These are phyloP conservation scores for Pseudozyma sp. DNA, from an alignment of 1,284 basidiomycete genomes.

Conservation along the genomic window DNA sequence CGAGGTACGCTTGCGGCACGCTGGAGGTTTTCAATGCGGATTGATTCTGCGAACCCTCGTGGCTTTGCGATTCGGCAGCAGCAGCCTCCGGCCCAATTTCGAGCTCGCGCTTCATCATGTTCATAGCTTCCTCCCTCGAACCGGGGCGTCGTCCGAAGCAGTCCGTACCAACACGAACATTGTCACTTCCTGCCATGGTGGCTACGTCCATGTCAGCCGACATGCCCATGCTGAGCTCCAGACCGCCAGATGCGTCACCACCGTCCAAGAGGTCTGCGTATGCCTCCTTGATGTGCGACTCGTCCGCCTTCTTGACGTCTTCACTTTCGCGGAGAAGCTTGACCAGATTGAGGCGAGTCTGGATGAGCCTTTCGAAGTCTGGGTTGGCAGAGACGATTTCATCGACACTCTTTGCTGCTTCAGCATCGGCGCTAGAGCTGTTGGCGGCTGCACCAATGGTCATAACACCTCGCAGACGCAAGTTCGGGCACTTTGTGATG, in stretches of 20 bases:
- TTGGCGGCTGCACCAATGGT: conserved; percentile 82
- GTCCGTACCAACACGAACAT: conserved; percentile 90
- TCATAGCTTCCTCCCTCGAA: conserved; percentile 59
- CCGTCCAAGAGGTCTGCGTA: conserved; percentile 47
- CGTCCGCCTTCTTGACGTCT: conserved; percentile 22
- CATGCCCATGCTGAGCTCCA: conserved; percentile 97
- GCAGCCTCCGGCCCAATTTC: conserved; percentile 46
- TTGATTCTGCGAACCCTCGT: conserved; percentile 3
- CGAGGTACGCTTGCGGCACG: conserved; percentile 23
- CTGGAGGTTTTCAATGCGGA: conserved; percentile 3
- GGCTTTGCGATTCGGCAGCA: conserved; percentile 19
- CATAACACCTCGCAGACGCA: conserved; percentile 89
- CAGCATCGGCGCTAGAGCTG: conserved; percentile 68
- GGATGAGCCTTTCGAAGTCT: conserved; percentile 82
- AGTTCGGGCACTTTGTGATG: conserved; percentile 77
- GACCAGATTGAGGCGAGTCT: conserved; percentile 76
- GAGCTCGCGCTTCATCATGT: conserved; percentile 57
- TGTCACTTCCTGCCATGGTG: conserved; percentile 82
- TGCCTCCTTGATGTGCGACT: conserved; percentile 28
- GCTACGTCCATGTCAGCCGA: conserved; percentile 92
- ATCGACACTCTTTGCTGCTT: conserved; percentile 75
- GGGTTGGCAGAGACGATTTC: conserved; percentile 76
- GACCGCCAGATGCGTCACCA: conserved; percentile 70
- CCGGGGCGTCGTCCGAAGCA: conserved; percentile 79
- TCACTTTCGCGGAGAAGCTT: conserved; percentile 61